Evolutionary conservation across 257 asterid genomes (phyloP), one percentile per base, ranked within the genome.

Genomic region (Nicotiana otophora): DNA sequence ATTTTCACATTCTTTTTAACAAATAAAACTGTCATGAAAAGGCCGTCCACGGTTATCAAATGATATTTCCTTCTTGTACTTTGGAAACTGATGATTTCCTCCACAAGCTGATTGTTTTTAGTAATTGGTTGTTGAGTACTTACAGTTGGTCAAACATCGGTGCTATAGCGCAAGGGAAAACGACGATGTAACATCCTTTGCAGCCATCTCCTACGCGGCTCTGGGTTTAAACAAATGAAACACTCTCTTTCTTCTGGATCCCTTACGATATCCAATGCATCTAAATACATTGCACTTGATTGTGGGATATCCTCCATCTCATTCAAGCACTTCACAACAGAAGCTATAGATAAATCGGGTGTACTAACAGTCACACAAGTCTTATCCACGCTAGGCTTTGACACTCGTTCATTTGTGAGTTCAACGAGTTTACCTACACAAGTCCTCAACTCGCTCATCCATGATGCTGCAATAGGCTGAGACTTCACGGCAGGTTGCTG

Each of bases 151-250:
- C 80, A 92, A 81, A 88, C 77, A 54, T 89, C 89, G 33, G 90
- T 85, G 86, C 82, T 70, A 62, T 94, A 96, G 34, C 94, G 93
- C 81, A 90, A 70, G 17, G 99, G 99, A 82, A 89, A 88, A 0
- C 86, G 92, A 17, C 91, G 90, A 60, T 93, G 93, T 86, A 94
- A 80, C 84, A 90, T 87, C 85, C 98, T 87, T 81, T 96, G 99
- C 83, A 96, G 92, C 99, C 98, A 96, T 83, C 98, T 87, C 88
- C 98, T 90, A 7, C 99, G 94, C 0, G 99, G 97, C 76, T 92
- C 99, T 1, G 90, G 87, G n/a, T 93, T 95, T 90, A 96, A 86
- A 86, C 97, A 94, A 11, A 96, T 84, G 62, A 96, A 93, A 26
- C 97, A 91, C 90, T 96, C 98, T 80, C 98, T 87, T 65, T 94